These are phyloP conservation scores for Agapanthus africanus DNA, from an alignment of 106 monocot species.

Conservation along the genomic window DNA sequence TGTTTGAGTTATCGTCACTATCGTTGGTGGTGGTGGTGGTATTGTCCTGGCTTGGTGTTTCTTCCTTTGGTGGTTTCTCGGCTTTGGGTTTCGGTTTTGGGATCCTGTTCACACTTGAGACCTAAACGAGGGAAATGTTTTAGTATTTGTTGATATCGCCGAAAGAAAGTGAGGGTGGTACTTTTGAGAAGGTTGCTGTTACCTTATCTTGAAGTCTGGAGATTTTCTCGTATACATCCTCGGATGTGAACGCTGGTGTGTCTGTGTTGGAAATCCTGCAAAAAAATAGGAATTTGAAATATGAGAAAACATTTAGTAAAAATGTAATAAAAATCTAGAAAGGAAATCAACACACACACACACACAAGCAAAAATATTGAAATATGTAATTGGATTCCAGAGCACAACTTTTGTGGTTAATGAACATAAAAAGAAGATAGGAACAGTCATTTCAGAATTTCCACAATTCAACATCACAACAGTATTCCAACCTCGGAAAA, in stretches of 20 bases:
- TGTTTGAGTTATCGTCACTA: slow-evolving; percentile 8
- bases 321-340: background rate
- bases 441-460: background rate
- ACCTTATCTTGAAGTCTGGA: slow-evolving; percentile 71
- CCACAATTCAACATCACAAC: background rate
- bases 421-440: background rate
- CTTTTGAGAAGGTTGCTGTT: background rate
- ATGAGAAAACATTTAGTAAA: too few relatives aligned
- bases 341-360: too few relatives aligned
- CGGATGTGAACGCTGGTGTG: slow-evolving; percentile 61
- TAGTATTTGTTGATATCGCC: too few relatives aligned
- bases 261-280: slow-evolving; percentile 36
- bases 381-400: background rate
- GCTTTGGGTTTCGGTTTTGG: slow-evolving; percentile 93
- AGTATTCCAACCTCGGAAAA: background rate
- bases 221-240: slow-evolving; percentile 64
- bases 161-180: too few relatives aligned
- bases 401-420: background rate
- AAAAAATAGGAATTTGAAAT: too few relatives aligned
- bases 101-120: slow-evolving; percentile 73
- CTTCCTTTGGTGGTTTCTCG: slow-evolving; percentile 62
- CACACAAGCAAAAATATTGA: too few relatives aligned
- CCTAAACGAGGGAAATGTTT: slow-evolving; percentile 28
- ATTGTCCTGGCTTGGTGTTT: slow-evolving; percentile 27
- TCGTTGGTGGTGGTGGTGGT: slow-evolving; percentile 1